These are phyloP conservation scores for Echeveria elegans DNA, from an alignment of 164 flowering plant species.

Conservation along the genomic window DNA sequence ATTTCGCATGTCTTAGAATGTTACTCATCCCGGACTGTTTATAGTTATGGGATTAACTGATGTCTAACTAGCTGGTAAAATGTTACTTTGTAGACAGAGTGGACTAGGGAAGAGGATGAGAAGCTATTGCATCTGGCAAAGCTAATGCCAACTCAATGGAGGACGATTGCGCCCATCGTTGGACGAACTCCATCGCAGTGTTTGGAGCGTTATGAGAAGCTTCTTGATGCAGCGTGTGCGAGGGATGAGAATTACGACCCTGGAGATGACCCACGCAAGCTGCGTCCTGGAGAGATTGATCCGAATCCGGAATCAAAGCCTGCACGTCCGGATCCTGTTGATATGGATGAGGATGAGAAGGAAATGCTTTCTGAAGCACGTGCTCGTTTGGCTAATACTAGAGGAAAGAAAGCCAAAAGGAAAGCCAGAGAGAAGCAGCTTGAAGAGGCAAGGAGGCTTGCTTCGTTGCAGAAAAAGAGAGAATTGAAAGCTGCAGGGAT, in stretches of 20 bases:
- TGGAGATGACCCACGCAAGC: slow-evolving; percentile 84
- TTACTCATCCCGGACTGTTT: neutral
- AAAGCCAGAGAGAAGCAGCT: slow-evolving; percentile 98
- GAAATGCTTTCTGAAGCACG: slow-evolving; percentile 99
- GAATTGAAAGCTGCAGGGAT: slow-evolving; percentile 98
- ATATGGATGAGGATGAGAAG: slow-evolving; percentile 99
- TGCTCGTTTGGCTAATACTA: slow-evolving; percentile 88
- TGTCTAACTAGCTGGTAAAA: slow-evolving; percentile 5
- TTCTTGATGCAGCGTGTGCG: slow-evolving; percentile 93
- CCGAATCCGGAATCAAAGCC: slow-evolving; percentile 98
- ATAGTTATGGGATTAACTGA: neutral
- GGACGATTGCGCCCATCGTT: slow-evolving; percentile 96
- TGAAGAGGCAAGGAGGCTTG: slow-evolving; percentile 97
- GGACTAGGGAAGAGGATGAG: slow-evolving; percentile 99
- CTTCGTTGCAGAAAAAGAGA: slow-evolving; percentile 90
- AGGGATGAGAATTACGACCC: slow-evolving; percentile 92
- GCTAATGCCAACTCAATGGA: slow-evolving; percentile 98
- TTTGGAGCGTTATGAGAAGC: slow-evolving; percentile 89
- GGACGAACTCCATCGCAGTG: slow-evolving; percentile 96
- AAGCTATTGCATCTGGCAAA: slow-evolving; percentile 92
- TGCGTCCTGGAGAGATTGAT: slow-evolving; percentile 96
- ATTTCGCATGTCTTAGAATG: no score
- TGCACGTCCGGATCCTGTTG: slow-evolving; percentile 98
- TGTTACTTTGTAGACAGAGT: slow-evolving; percentile 62
- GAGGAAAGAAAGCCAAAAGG: slow-evolving; percentile 95